These are phyloP conservation scores for Vaccinium vitisidaea DNA, from an alignment of 148 eudicot species.

Conservation along the genomic window DNA sequence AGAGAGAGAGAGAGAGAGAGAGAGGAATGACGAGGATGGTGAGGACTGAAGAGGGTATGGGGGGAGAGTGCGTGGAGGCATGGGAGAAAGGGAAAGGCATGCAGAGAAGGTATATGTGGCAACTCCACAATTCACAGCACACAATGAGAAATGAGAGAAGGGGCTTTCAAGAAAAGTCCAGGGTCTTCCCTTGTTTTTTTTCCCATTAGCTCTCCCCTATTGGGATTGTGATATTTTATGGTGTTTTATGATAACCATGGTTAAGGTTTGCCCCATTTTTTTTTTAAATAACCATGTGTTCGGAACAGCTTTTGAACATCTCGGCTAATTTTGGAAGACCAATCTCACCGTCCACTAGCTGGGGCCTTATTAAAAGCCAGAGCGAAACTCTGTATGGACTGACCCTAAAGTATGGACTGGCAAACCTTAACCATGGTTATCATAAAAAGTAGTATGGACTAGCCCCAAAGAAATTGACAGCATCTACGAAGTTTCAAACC, in stretches of 20 bases:
- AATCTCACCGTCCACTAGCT: too few species aligned
- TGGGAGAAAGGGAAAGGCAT: constrained; percentile 50
- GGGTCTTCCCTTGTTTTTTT: background rate
- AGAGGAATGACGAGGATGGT: constrained; percentile 17
- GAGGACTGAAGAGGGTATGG: constrained; percentile 20
- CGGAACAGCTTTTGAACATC: too few species aligned
- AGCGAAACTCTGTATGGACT: too few species aligned
- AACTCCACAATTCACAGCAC: background rate
- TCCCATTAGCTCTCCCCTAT: background rate
- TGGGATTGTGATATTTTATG: background rate
- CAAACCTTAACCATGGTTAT: too few species aligned
- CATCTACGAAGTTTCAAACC: too few species aligned
- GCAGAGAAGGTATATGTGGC: constrained; percentile 21
- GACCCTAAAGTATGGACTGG: too few species aligned
- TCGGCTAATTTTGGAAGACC: too few species aligned
- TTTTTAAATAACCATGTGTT: too few species aligned
- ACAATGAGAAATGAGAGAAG: background rate
- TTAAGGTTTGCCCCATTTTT: background rate
- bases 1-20: background rate
- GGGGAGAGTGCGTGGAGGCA: constrained; percentile 61
- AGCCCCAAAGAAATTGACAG: too few species aligned
- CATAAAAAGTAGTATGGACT: too few species aligned
- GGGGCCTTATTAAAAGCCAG: too few species aligned
- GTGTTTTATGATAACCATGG: background rate
- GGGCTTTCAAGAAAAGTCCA: background rate